Percentiles rank a stretch among this genome's conserved stretches.
phyloP scores from a whole-genome alignment of 1,284 basidiomycete species.

The Cryptococcus maquisensis region DNA sequence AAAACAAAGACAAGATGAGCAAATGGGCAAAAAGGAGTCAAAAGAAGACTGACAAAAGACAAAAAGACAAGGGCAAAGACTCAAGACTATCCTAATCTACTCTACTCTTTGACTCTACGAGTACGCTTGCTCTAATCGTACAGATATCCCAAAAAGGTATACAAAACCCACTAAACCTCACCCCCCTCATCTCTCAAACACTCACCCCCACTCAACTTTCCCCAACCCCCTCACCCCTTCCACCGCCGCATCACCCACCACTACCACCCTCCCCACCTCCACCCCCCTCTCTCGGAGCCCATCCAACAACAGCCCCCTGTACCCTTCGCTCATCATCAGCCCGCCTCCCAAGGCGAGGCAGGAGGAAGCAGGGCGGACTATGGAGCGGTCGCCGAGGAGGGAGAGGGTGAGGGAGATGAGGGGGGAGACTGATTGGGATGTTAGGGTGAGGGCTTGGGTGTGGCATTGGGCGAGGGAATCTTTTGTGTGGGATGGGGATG shows the following conservation, averaged over 20 bases:
- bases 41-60: too few relatives aligned
- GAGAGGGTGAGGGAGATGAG: constrained; percentile 30
- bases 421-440: constrained; percentile 18
- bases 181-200: neutral
- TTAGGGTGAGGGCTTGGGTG: constrained; percentile 25
- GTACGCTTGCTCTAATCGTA: too few relatives aligned
- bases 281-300: constrained; percentile 25
- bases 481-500: neutral
- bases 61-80: too few relatives aligned
- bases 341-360: constrained; percentile 39
- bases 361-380: constrained; percentile 27
- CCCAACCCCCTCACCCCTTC: constrained; percentile 36
- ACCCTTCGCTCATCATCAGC: constrained; percentile 35
- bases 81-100: too few relatives aligned
- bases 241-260: constrained; percentile 38
- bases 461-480: constrained; percentile 4
- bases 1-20: too few relatives aligned
- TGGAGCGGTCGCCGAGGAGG: constrained; percentile 33
- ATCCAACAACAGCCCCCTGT: constrained; percentile 28
- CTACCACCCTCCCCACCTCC: constrained; percentile 26
- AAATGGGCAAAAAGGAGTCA: too few relatives aligned
- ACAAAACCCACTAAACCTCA: too few relatives aligned
- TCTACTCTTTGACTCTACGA: too few relatives aligned
- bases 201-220: constrained; percentile 21
- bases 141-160: too few relatives aligned